phyloP scores from a whole-genome alignment of 2,329 filamentous ascomycete species.

The Penicillium freii region DNA sequence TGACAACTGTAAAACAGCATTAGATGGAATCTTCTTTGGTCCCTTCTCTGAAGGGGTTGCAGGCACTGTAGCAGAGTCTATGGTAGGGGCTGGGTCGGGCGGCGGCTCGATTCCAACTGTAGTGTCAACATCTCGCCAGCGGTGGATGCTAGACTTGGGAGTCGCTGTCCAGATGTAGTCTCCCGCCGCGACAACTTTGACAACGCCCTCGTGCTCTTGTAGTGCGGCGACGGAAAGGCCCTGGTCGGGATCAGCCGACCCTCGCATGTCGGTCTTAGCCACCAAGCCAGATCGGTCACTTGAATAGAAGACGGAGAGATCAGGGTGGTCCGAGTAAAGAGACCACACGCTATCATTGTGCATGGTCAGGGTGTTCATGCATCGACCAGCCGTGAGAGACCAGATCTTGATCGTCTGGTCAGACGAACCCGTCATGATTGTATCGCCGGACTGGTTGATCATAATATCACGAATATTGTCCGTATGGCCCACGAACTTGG shows the following conservation, averaged over 20 bases:
- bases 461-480: conserved; percentile 91
- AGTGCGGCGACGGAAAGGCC: conserved; percentile 86
- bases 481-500: conserved; percentile 94
- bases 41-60: conserved; percentile 15
- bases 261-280: conserved; percentile 91
- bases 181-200: conserved; percentile 61
- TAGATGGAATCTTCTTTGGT: conserved; percentile 66
- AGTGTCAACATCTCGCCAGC: conserved; percentile 85
- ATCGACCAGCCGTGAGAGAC: conserved; percentile 91
- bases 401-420: conserved; percentile 98
- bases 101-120: conserved; percentile 62
- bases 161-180: conserved; percentile 89
- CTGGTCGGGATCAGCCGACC: conserved; percentile 74
- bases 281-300: conserved; percentile 87
- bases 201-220: conserved; percentile 76
- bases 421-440: conserved; percentile 88
- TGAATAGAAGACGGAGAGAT: conserved; percentile 88
- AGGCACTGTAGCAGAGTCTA: conserved; percentile 27
- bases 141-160: conserved; percentile 84
- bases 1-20: conserved; percentile 76
- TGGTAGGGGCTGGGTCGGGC: conserved; percentile 46
- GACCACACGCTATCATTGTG: conserved; percentile 99
- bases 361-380: conserved; percentile 98
- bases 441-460: conserved; percentile 83
- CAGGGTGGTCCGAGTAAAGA: conserved; percentile 81